phyloP scores from a whole-genome alignment of 192 early-diverging fungal species.

The Backusella sp. region DNA sequence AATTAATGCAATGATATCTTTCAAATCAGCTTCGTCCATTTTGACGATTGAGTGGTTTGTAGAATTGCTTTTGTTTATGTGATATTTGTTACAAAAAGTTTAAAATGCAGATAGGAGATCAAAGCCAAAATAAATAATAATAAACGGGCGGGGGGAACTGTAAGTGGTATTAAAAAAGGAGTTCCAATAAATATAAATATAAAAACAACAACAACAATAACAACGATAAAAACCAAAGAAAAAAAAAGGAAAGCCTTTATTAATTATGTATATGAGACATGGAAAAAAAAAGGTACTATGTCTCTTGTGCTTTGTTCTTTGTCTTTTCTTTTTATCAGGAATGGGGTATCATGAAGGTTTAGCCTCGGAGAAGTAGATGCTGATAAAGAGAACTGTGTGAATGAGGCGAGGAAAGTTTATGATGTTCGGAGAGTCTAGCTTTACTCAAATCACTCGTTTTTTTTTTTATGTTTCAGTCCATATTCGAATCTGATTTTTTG shows the following conservation, averaged over 20 bases:
- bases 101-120: background rate
- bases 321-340: background rate
- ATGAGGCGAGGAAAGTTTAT: conserved; percentile 4
- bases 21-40: background rate
- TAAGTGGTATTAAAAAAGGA: background rate
- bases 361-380: conserved; percentile 2
- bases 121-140: conserved; percentile 8
- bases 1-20: conserved; percentile 10
- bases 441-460: conserved; percentile 3
- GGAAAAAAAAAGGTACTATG: background rate
- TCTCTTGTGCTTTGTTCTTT: background rate
- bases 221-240: conserved; percentile 14
- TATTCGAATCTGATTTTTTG: conserved; percentile 23
- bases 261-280: conserved; percentile 8
- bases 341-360: conserved; percentile 9
- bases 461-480: conserved; percentile 7
- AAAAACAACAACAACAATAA: conserved; percentile 1
- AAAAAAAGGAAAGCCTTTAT: background rate
- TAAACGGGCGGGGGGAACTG: background rate
- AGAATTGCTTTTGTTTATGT: background rate
- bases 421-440: background rate
- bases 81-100: background rate
- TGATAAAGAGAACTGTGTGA: background rate
- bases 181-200: background rate
- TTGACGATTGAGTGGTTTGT: background rate